Evolutionary conservation across 148 eudicot genomes (phyloP), one percentile per base, ranked within the genome.

Genomic region (Selenicereus undatus): DNA sequence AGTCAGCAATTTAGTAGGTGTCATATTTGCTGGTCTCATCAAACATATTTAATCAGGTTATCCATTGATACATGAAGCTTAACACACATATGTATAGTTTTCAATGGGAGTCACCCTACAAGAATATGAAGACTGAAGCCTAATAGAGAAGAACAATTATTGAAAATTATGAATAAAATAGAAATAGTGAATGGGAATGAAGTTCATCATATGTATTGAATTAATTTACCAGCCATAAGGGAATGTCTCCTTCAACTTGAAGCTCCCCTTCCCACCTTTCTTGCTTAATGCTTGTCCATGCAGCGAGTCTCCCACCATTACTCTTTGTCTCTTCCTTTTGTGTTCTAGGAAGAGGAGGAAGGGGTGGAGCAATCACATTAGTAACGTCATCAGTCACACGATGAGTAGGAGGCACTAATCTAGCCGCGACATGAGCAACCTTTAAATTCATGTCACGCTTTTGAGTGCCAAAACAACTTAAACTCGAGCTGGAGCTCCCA

Each of bases 241-340:
- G 99, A 65, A 97, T 86, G 65, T 94, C 80, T 76, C 99, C 99
- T 87, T 97, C 73, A 8, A 97, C 95, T 3, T 56, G 79, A 76
- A 97, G 95, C 82, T 97, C 93, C n/a, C 99, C 99, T 76, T 97
- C 95, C 99, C 99, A 97, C 51, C 89, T 81, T 77, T 97, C 99
- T 79, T 94, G 97, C 80, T 54, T 87, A 80, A 97, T 76, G 78
- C 99, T 97, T 30, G 90, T 92, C 99, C 99, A 97, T 11, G 99
- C 99, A 9, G 85, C 84, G 6, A 91, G 89, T 79, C 85, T 90
- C 36, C 80, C 75, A 32, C 80, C 85, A 73, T 69, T 32, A 11
- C 4, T 42, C 5, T 66, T 81, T 66, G 80, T 64, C 39, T 56
- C 70, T 60, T 84, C 88, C 51, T 81, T 84, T 73, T 71, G 78